These are phyloP conservation scores for Thermothelomyces thermophilus DNA, from an alignment of 2,329 filamentous ascomycete species.

Conservation along the genomic window DNA sequence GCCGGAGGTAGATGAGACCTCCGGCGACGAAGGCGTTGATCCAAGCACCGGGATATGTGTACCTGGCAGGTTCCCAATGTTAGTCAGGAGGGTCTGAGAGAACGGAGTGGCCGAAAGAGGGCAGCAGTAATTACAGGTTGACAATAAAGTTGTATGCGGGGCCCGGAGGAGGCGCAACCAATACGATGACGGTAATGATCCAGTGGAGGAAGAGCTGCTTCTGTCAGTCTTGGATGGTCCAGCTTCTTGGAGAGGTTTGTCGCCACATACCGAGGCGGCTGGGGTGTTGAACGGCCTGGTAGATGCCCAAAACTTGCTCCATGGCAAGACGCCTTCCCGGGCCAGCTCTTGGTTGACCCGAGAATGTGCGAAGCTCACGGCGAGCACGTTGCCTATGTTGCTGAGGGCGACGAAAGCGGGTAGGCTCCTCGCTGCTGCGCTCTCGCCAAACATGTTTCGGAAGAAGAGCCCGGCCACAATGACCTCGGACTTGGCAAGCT, in stretches of 20 bases:
- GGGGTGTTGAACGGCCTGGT: slow-evolving; percentile 60
- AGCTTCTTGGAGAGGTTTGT: no score
- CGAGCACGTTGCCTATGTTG: slow-evolving; percentile 56
- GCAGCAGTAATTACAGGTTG: slow-evolving; percentile 40
- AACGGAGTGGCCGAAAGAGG: no score
- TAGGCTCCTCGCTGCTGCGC: slow-evolving; percentile 40
- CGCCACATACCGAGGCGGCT: slow-evolving; percentile 35
- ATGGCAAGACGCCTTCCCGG: slow-evolving; percentile 63
- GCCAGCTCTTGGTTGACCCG: slow-evolving; percentile 60
- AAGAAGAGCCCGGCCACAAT: slow-evolving; percentile 58
- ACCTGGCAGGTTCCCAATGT: slow-evolving; percentile 23
- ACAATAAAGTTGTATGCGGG: slow-evolving; percentile 63
- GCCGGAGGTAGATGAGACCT: slow-evolving; percentile 47
- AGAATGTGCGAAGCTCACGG: slow-evolving; percentile 53
- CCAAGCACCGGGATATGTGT: slow-evolving; percentile 48
- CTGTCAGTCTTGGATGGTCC: slow-evolving; percentile 5
- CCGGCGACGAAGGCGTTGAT: slow-evolving; percentile 46
- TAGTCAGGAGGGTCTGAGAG: no score
- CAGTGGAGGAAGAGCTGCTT: slow-evolving; percentile 54
- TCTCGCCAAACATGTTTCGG: slow-evolving; percentile 53
- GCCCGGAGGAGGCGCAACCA: slow-evolving; percentile 60
- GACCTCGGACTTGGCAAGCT: slow-evolving; percentile 54
- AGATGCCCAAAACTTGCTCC: slow-evolving; percentile 60
- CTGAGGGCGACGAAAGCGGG: slow-evolving; percentile 55
- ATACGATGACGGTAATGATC: slow-evolving; percentile 57